A percentile compares a stretch with the other conserved stretches of the same genome.
Conservation (phyloP, 2,329 filamentous ascomycete genomes). For the Shiraia sp. region DNA sequence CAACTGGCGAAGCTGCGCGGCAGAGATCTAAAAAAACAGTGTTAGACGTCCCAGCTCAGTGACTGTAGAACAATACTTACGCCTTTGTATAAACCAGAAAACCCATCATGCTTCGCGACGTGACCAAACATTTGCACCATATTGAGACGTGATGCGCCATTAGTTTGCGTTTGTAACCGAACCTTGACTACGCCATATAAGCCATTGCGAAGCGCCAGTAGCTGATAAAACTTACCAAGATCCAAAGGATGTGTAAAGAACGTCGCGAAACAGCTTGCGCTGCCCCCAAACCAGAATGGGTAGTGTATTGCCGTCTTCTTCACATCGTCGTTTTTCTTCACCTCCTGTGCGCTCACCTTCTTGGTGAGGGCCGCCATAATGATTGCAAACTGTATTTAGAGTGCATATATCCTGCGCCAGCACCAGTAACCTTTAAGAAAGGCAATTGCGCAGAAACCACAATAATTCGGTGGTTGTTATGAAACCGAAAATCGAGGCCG, state of each 20-base stretch:
- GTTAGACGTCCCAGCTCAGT: slow-evolving; percentile 2
- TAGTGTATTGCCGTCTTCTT: slow-evolving; percentile 50
- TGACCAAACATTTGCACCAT: slow-evolving; percentile 87
- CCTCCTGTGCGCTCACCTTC: slow-evolving; percentile 34
- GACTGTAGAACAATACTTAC: slow-evolving; percentile 48
- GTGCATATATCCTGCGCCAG: slow-evolving; percentile 12
- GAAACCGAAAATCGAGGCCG: slow-evolving; percentile 19
- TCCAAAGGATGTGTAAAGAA: slow-evolving; percentile 92
- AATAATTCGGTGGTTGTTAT: slow-evolving; percentile 28
- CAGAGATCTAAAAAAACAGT: slow-evolving; percentile 67
- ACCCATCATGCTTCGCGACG: slow-evolving; percentile 74
- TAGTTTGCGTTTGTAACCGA: slow-evolving; percentile 78
- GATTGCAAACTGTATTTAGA: slow-evolving; percentile 13
- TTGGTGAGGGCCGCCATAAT: slow-evolving; percentile 48
- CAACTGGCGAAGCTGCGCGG: slow-evolving; percentile 84
- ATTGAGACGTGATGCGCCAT: slow-evolving; percentile 69
- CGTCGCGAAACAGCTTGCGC: slow-evolving; percentile 88
- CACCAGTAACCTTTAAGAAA: slow-evolving; percentile 11
- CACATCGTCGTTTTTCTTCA: slow-evolving; percentile 49
- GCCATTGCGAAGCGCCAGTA: slow-evolving; percentile 11
- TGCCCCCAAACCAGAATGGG: slow-evolving; percentile 87
- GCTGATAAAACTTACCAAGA: slow-evolving; percentile 66
- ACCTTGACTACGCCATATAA: slow-evolving; percentile 61
- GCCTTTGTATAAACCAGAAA: slow-evolving; percentile 84
- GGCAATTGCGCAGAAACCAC: slow-evolving; percentile 4